Percentiles rank a stretch among this genome's conserved stretches.
Conservation (phyloP, 169 alveolate species). For the Cryptosporidium parvum region DNA sequence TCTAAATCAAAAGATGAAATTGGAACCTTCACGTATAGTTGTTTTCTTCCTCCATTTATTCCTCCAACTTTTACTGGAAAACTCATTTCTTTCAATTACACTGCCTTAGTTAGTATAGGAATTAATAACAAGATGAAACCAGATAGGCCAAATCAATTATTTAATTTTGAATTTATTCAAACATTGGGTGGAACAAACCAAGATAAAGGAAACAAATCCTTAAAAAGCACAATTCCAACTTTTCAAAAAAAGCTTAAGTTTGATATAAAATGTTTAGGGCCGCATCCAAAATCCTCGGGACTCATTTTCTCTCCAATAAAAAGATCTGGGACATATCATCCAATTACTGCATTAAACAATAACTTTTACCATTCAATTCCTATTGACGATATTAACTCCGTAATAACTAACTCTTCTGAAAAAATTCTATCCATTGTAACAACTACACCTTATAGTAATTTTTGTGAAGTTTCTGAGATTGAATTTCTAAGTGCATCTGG, state of each 20-base stretch:
- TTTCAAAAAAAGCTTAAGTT: slow-evolving; percentile 48
- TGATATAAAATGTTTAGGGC: slow-evolving; percentile 57
- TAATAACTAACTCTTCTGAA: slow-evolving; percentile 1
- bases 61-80: slow-evolving; percentile 61
- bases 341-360: slow-evolving; percentile 46
- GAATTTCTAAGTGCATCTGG: neutral
- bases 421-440: neutral
- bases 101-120: slow-evolving; percentile 40
- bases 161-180: neutral
- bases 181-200: neutral
- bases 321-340: slow-evolving; percentile 6
- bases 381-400: neutral
- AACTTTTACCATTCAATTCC: neutral
- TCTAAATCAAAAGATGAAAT: slow-evolving; percentile 15
- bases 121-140: slow-evolving; percentile 20
- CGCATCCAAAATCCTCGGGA: slow-evolving; percentile 47
- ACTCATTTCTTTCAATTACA: slow-evolving; percentile 21
- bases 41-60: slow-evolving; percentile 58
- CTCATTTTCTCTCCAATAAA: slow-evolving; percentile 1
- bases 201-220: neutral
- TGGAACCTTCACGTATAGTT: slow-evolving; percentile 46
- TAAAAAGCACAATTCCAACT: neutral
- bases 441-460: neutral
- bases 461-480: neutral
- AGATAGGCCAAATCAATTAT: neutral